Percentiles rank a stretch among this genome's conserved stretches.
Conservation (phyloP, 805 yeast genomes). For the Sugiyamaella mastotermitis region DNA sequence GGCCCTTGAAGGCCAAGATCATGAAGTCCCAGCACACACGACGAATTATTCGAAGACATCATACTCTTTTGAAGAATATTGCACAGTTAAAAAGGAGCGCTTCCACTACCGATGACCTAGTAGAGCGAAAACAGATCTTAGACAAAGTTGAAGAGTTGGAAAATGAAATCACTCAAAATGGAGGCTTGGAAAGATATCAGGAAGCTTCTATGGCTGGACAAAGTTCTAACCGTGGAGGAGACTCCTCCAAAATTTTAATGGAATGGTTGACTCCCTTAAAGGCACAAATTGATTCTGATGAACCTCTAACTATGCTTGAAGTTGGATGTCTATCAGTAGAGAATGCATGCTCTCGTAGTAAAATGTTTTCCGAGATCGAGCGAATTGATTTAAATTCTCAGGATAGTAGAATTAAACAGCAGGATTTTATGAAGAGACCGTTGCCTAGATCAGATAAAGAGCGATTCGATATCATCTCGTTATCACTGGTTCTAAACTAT, state of each 20-base stretch:
- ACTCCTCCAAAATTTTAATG: conserved; percentile 76
- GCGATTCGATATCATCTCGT: conserved; percentile 62
- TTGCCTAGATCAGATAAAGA: conserved; percentile 38
- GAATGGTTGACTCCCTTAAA: conserved; percentile 50
- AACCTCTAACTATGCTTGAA: conserved; percentile 49
- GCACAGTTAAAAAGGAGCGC: conserved; percentile 16
- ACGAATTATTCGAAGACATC: conserved; percentile 71
- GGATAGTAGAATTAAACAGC: conserved; percentile 61
- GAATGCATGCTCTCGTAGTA: conserved; percentile 60
- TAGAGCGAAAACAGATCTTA: conserved; percentile 21
- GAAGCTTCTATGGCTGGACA: conserved; percentile 85
- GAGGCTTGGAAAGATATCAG: conserved; percentile 79
- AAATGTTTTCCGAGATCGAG: conserved; percentile 44
- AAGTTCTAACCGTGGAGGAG: conserved; percentile 74
- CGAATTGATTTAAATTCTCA: conserved; percentile 81
- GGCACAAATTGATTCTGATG: conserved; percentile 2
- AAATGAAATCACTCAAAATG: conserved; percentile 54
- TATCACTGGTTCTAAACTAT: conserved; percentile 83
- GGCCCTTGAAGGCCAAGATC: conserved; percentile 22
- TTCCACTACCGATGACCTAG: conserved; percentile 16
- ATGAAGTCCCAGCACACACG: conserved; percentile 40
- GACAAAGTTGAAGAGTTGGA: conserved; percentile 48
- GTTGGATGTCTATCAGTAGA: conserved; percentile 72
- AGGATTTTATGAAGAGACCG: conserved; percentile 79
- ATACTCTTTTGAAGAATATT: conserved; percentile 57